Evolutionary conservation across 2,329 filamentous ascomycete species (phyloP).

Genomic region (Colletotrichum neosansevieriae): DNA sequence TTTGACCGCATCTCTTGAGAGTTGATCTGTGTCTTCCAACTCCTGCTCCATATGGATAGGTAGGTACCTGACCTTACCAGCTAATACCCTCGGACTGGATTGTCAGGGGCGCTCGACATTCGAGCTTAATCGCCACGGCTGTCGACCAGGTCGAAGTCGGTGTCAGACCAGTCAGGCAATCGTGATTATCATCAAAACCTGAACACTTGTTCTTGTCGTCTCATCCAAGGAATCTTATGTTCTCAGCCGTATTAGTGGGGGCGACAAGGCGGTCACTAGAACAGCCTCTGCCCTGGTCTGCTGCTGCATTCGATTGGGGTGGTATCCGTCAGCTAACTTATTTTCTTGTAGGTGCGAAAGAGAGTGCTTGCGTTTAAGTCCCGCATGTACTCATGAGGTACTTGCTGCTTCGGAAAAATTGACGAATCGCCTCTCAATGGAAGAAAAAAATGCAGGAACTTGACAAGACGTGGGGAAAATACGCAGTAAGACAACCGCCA

Average conservation of each 20-base stretch:
- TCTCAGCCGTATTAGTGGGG: constrained; percentile 32
- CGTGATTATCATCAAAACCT: not conserved
- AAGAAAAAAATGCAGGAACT: not conserved
- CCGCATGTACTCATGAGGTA: constrained; percentile 9
- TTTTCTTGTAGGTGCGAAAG: constrained; percentile 10
- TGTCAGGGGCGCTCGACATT: constrained; percentile 36
- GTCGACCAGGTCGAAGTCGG: not conserved
- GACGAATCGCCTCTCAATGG: constrained; percentile 13
- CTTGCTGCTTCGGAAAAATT: constrained; percentile 16
- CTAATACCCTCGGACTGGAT: constrained; percentile 38
- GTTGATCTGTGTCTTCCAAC: not conserved
- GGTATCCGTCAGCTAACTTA: constrained; percentile 28
- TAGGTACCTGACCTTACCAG: not conserved
- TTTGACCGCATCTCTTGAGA: constrained; percentile 30
- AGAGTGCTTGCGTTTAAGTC: not conserved
- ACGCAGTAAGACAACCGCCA: not conserved
- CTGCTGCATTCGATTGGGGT: constrained; percentile 22
- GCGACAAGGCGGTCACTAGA: constrained; percentile 33
- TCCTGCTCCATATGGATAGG: too few species aligned
- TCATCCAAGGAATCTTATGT: constrained; percentile 11
- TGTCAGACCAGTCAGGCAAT: constrained; percentile 4
- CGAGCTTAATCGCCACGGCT: constrained; percentile 1
- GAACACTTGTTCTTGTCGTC: constrained; percentile 22
- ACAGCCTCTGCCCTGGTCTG: constrained; percentile 25
- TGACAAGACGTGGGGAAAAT: too few species aligned